A percentile compares a stretch with the other conserved stretches of the same genome.
phyloP scores from a whole-genome alignment of 1,284 basidiomycete genomes.

The Heterobasidion irregulare region DNA sequence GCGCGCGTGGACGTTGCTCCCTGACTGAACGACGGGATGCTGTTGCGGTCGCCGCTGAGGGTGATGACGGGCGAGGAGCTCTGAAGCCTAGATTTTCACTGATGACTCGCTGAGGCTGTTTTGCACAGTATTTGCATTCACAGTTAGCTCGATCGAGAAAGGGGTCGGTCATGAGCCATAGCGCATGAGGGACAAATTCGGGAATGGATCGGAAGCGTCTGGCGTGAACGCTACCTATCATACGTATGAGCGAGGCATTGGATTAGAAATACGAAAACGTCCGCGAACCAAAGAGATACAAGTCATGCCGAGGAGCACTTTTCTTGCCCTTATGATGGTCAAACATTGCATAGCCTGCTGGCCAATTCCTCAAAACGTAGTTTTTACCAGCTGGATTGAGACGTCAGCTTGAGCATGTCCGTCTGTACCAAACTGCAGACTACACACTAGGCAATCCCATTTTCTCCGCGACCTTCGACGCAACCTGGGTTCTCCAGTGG shows the following conservation, averaged over 20 bases:
- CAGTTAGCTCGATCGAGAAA: constrained; percentile 43
- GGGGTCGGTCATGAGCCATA: constrained; percentile 63
- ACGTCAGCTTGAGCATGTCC: not conserved
- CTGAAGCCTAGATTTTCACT: constrained; percentile 43
- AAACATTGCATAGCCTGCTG: constrained; percentile 59
- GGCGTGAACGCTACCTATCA: constrained; percentile 32
- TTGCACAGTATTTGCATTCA: constrained; percentile 73
- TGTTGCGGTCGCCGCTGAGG: constrained; percentile 2
- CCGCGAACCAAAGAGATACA: constrained; percentile 61
- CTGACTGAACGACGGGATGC: constrained; percentile 1
- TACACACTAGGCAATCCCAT: constrained; percentile 40
- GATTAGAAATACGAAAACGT: constrained; percentile 1
- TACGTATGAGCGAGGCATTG: not conserved
- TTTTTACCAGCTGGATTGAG: constrained; percentile 33
- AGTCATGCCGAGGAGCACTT: constrained; percentile 53
- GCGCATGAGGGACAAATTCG: constrained; percentile 75
- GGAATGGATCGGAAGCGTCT: constrained; percentile 66
- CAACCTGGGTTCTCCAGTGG: constrained; percentile 56
- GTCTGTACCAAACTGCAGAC: not conserved
- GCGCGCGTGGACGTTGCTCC: constrained; percentile 13
- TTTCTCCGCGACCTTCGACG: constrained; percentile 43
- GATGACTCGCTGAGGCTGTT: constrained; percentile 59
- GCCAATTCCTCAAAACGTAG: constrained; percentile 60
- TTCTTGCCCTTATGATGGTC: constrained; percentile 64
- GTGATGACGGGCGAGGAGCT: not conserved